These are phyloP conservation scores for Castanea sativa DNA, from an alignment of 306 rosid species.

Conservation along the genomic window DNA sequence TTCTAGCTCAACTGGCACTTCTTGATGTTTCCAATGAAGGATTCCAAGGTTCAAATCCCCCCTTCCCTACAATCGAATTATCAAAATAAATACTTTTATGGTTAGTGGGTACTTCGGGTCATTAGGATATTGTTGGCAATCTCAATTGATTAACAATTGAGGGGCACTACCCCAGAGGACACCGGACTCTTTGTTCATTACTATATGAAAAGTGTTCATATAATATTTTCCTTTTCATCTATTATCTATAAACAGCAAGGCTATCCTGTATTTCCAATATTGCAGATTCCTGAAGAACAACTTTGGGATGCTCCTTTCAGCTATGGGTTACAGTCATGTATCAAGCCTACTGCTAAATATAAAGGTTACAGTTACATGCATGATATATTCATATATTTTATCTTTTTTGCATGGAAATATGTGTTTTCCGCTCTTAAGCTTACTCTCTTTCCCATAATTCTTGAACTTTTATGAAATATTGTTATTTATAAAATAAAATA, in stretches of 20 bases:
- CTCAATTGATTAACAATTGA: neutral
- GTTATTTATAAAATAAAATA: too few relatives aligned
- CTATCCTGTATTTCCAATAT: neutral
- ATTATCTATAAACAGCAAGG: neutral
- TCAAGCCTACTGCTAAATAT: slow-evolving; percentile 68
- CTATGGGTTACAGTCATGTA: slow-evolving; percentile 54
- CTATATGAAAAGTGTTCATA: neutral
- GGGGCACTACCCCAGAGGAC: neutral
- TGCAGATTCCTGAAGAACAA: slow-evolving; percentile 28
- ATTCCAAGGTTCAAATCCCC: too few relatives aligned
- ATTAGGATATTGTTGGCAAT: neutral
- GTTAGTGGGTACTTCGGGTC: neutral
- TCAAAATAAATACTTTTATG: neutral
- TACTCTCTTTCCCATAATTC: neutral
- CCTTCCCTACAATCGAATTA: too few relatives aligned
- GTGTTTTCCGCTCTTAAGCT: neutral
- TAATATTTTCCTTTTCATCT: neutral
- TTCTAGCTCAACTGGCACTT: too few relatives aligned
- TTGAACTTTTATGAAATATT: neutral
- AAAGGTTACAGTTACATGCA: slow-evolving; percentile 48
- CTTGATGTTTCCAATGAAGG: too few relatives aligned
- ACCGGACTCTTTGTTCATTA: neutral
- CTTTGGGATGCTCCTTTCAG: slow-evolving; percentile 72
- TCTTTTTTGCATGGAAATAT: neutral
- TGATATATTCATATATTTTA: neutral